Conservation (phyloP, 441 rosid genomes). For the Metrosideros polymorpha region DNA sequence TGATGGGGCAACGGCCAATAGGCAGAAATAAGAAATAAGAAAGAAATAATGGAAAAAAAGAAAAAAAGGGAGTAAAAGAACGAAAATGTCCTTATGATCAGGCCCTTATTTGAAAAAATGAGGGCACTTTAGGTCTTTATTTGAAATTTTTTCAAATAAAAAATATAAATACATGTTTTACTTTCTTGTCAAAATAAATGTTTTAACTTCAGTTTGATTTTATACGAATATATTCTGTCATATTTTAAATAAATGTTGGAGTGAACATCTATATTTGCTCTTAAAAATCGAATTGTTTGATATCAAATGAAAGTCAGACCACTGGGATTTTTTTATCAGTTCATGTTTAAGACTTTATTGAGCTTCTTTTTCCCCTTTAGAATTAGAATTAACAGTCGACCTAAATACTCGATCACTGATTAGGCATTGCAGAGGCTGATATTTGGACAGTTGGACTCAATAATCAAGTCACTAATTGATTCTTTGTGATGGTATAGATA, state of each 20-base stretch:
- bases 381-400: not conserved
- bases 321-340: not conserved
- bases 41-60: no score
- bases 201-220: not conserved
- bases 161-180: not conserved
- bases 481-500: not conserved
- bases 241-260: not conserved
- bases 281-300: not conserved
- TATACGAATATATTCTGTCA: not conserved
- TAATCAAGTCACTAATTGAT: not conserved
- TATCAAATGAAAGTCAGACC: not conserved
- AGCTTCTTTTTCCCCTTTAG: not conserved
- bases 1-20: no score
- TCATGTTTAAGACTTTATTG: not conserved
- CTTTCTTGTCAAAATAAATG: not conserved
- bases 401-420: not conserved
- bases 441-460: not conserved
- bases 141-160: no score
- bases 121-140: no score
- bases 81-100: no score
- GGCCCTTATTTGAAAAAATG: no score
- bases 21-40: no score
- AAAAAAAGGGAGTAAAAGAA: no score
- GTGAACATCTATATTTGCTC: not conserved
- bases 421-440: not conserved